A percentile compares a stretch with the other conserved stretches of the same genome.
Evolutionary conservation across 1,284 basidiomycete species (phyloP).

Genomic region (Sphaerobolus stellatus): DNA sequence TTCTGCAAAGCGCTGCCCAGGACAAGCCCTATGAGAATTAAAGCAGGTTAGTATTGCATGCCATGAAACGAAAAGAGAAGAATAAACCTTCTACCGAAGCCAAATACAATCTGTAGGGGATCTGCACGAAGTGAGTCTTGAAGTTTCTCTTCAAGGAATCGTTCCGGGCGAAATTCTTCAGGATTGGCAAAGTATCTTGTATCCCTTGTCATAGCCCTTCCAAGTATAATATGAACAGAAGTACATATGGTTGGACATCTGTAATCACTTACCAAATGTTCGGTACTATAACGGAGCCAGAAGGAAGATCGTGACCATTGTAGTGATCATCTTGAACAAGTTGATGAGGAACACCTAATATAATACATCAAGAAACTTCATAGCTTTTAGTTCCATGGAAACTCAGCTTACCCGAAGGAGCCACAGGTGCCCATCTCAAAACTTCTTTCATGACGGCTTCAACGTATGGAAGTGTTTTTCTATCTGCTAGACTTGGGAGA

Average conservation of each 20-base stretch:
- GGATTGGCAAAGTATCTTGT: background rate
- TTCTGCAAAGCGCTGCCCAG: constrained; percentile 34
- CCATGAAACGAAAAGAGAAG: too few relatives aligned
- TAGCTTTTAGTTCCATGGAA: background rate
- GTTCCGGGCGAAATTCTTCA: constrained; percentile 4
- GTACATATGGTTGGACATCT: background rate
- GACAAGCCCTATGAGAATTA: constrained; percentile 44
- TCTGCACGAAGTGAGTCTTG: too few relatives aligned
- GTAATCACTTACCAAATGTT: constrained; percentile 9
- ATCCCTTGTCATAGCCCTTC: constrained; percentile 5
- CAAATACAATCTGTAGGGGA: background rate
- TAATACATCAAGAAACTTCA: background rate
- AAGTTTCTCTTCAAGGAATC: background rate
- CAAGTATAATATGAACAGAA: background rate
- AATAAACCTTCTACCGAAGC: background rate
- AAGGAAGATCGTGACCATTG: constrained; percentile 3
- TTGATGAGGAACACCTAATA: constrained; percentile 2
- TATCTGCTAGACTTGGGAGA: constrained; percentile 23
- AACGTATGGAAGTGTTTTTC: constrained; percentile 16
- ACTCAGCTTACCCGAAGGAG: background rate
- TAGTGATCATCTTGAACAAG: background rate
- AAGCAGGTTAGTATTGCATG: constrained; percentile 72
- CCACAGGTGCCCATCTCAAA: constrained; percentile 4
- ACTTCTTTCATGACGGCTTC: constrained; percentile 8
- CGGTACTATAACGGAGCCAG: background rate